Evolutionary conservation across 306 rosid genomes (phyloP), one percentile per base, ranked within the genome.

Genomic region (Inga oerstediana): DNA sequence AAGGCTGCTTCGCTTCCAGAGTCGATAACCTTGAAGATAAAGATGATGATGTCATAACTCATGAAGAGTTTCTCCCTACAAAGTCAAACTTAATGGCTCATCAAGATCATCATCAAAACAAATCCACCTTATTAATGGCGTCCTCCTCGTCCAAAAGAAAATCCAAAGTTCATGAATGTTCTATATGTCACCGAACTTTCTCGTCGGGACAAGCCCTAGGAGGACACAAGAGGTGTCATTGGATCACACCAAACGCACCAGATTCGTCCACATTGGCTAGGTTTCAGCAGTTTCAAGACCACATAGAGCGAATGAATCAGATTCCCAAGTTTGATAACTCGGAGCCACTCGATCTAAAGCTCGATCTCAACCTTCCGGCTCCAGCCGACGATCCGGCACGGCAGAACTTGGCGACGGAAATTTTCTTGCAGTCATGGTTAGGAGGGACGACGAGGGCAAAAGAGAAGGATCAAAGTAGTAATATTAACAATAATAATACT

Each of bases 161-260:
- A 84, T 76, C 97, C 0, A 97, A 94, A 84, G 92, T 97, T 0
- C 99, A 97, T 2, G 98, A 94, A 79, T 97, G 99, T 27, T 94
- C 99, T 3, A 97, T 97, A 72, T 97, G 99, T 43, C 98, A 94
- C 79, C 86, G 98, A 52, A 82, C 93, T 48, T 97, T 97, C 88
- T 91, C 99, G 9, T 92, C 98, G 0, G 99, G 98, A 22, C 99
- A 97, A 82, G 97, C 99, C 0, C 61, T 97, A 78, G 98, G 99
- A 0, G 99, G 99, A 0, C 99, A 97, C 81, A 94, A 97, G 84
- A 88, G 98, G 35, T 97, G 99, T 49, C 99, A 94, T 62, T 97
- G 99, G 99, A 94, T 94, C 83, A 97, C 99, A 10, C 88, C 97
- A 20, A 94, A 90, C 52, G 88, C 86, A 6, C 89, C 94, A 0